phyloP scores from a whole-genome alignment of 192 early-diverging fungal species.

The Mortierella hygrophila region DNA sequence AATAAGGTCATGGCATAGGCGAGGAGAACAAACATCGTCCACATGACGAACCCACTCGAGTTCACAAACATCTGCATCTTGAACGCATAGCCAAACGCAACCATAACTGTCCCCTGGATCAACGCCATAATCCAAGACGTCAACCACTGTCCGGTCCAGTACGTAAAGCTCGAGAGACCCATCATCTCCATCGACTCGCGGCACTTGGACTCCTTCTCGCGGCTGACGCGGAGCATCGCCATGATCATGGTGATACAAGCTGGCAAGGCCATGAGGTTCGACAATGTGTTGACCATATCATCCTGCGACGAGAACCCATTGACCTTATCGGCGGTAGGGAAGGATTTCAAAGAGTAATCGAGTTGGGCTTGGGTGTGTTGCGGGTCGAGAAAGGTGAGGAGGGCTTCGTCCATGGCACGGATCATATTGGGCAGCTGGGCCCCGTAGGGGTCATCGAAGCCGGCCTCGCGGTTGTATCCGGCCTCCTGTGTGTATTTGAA shows the following conservation, averaged over 20 bases:
- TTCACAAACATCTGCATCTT: slow-evolving; percentile 72
- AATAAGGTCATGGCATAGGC: slow-evolving; percentile 78
- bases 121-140: slow-evolving; percentile 66
- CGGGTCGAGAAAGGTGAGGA: slow-evolving; percentile 44
- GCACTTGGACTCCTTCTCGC: slow-evolving; percentile 80
- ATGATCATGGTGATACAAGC: slow-evolving; percentile 67
- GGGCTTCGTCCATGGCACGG: slow-evolving; percentile 37
- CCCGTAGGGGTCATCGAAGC: slow-evolving; percentile 32
- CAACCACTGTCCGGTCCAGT: slow-evolving; percentile 75
- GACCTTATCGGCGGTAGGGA: slow-evolving; percentile 70
- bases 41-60: slow-evolving; percentile 66
- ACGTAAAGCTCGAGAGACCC: slow-evolving; percentile 70
- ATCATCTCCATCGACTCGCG: slow-evolving; percentile 82
- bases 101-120: slow-evolving; percentile 68
- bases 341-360: slow-evolving; percentile 60
- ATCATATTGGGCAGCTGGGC: slow-evolving; percentile 37
- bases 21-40: slow-evolving; percentile 75
- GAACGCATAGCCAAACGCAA: slow-evolving; percentile 70
- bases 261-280: slow-evolving; percentile 63
- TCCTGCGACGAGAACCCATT: slow-evolving; percentile 63
- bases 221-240: slow-evolving; percentile 70
- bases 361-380: slow-evolving; percentile 40
- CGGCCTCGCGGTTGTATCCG: slow-evolving; percentile 9
- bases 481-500: slow-evolving; percentile 44
- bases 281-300: slow-evolving; percentile 63